These are phyloP conservation scores for Moesziomyces sp. DNA, from an alignment of 1,284 basidiomycete species.

Conservation along the genomic window DNA sequence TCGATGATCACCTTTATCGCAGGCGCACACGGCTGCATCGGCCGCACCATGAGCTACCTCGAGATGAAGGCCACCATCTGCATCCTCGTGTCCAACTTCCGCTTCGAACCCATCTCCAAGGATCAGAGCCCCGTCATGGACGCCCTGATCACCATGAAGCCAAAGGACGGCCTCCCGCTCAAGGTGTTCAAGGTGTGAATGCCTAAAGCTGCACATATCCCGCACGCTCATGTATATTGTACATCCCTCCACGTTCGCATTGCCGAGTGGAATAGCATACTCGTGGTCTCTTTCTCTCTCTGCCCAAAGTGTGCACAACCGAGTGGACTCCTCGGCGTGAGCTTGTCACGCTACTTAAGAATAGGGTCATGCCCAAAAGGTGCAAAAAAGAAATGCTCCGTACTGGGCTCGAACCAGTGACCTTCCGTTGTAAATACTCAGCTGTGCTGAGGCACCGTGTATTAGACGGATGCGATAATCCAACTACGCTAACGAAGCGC, in stretches of 20 bases:
- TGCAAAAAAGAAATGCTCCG: constrained; percentile 33
- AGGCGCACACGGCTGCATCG: constrained; percentile 58
- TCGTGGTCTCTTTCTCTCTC: too few species aligned
- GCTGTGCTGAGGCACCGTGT: constrained; percentile 25
- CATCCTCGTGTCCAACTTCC: constrained; percentile 54
- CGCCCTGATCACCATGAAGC: constrained; percentile 57
- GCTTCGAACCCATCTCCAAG: constrained; percentile 37
- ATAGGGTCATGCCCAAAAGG: not conserved
- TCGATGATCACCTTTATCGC: constrained; percentile 57
- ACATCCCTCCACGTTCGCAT: too few species aligned
- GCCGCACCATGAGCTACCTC: constrained; percentile 52
- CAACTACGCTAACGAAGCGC: constrained; percentile 49
- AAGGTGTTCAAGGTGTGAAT: constrained; percentile 25
- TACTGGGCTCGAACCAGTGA: constrained; percentile 58
- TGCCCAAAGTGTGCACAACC: too few species aligned
- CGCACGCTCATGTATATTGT: too few species aligned
- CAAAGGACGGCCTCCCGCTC: constrained; percentile 47
- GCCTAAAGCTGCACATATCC: too few species aligned
- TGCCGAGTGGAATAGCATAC: too few species aligned
- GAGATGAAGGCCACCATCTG: constrained; percentile 57
- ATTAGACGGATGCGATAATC: constrained; percentile 49
- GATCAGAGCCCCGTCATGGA: constrained; percentile 42
- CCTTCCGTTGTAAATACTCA: constrained; percentile 49
- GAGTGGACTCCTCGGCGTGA: too few species aligned
- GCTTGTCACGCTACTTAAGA: not conserved